Evolutionary conservation across 2,329 filamentous ascomycete genomes (phyloP).

Genomic region (Neonectria coccinea): DNA sequence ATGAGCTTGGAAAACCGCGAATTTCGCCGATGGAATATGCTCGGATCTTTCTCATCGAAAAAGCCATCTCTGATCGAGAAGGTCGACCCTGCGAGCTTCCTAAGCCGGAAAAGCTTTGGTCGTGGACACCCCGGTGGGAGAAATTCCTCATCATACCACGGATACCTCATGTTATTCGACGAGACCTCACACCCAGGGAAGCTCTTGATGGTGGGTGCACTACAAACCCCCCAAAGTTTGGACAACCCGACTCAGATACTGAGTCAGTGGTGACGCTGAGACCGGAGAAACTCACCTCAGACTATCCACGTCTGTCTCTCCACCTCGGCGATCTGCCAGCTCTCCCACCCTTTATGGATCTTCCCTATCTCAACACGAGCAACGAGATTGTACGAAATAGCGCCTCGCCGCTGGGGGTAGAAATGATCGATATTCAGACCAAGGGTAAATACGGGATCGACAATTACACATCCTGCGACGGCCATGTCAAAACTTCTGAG

Average conservation of each 20-base stretch:
- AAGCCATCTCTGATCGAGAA: conserved; percentile 45
- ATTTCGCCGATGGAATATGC: conserved; percentile 57
- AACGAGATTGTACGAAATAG: not conserved
- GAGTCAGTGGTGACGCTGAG: conserved; percentile 39
- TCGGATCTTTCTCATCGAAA: conserved; percentile 51
- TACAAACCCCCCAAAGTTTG: not conserved
- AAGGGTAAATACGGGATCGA: not conserved
- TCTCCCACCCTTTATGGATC: conserved; percentile 44
- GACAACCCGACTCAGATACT: conserved; percentile 32
- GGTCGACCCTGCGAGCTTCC: conserved; percentile 46
- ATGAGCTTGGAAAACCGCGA: conserved; percentile 44
- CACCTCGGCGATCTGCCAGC: conserved; percentile 45
- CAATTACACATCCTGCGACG: not conserved
- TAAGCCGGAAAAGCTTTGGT: conserved; percentile 46
- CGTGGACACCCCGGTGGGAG: conserved; percentile 52
- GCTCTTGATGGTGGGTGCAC: not conserved
- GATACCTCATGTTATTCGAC: conserved; percentile 46
- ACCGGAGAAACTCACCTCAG: conserved; percentile 15
- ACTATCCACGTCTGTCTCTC: conserved; percentile 49
- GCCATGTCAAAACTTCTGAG: not conserved
- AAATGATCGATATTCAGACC: not conserved
- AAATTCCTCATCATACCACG: conserved; percentile 53
- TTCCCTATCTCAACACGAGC: conserved; percentile 22
- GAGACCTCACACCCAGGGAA: conserved; percentile 18
- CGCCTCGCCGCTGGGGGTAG: not conserved